Base-by-base conservation (phyloP, 169 alveolate species). In the Plasmodium berghei region DNA sequence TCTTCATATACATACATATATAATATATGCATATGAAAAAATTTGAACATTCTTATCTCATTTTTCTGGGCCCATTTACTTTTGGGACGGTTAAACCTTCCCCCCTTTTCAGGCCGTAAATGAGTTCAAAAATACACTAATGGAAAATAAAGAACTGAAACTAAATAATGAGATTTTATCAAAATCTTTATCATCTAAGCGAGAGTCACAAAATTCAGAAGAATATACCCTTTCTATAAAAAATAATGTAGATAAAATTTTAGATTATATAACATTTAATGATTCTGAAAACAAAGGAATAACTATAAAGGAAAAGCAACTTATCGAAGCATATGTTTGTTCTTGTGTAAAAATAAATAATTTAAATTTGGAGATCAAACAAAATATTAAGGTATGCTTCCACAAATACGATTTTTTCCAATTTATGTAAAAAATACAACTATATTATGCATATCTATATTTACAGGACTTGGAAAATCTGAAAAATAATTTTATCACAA, bases 291-390 rank as follows among this genome's bases (percentile, higher is more conserved):
- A 67, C 8, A 69, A 58, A 14, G 28, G 63, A n/a, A 67, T 83
- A 55, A 83, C 42, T 26, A 62, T 83, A 55, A 56, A 67, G 40
- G 90, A 83, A 24, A 83, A 83, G 49, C 90, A 83, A 34, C 55
- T 83, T 22, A 54, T 83, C 42, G 90, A 83, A 67, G 90, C 90
- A 10, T 83, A 83, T 45, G 62, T 83, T 24, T 83, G 64, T 24
- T 83, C 90, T 18, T 83, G 90, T 62, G 45, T 69, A 59, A 69
- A 71, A 20, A 83, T 83, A 55, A 67, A 83, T 55, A 34, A 83
- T 22, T 34, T 83, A 56, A 64, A 75, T 55, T 9, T 62, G 67
- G 89, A 75, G 34, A 75, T 75, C 26, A 52, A 42, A 45, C 46
- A 75, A 55, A 64, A 75, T 14, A 58, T 58, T 5, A 58, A 75